phyloP scores from a whole-genome alignment of 192 early-diverging fungal species.

The Ambispora gerdemannii region DNA sequence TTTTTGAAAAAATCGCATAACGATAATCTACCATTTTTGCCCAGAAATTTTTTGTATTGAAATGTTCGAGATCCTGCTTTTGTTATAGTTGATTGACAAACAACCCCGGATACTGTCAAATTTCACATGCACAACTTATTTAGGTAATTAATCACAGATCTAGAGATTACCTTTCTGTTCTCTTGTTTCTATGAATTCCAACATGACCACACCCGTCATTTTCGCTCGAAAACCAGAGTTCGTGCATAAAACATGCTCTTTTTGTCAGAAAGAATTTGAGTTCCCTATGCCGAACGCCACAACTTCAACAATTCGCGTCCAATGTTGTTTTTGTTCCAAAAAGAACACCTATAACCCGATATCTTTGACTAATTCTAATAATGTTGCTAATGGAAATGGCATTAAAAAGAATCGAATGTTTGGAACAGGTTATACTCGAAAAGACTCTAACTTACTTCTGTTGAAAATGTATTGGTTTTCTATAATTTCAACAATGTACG shows the following conservation, averaged over 20 bases:
- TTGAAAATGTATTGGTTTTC: neutral
- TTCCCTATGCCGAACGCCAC: conserved; percentile 47
- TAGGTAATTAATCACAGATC: too few relatives aligned
- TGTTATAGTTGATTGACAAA: too few relatives aligned
- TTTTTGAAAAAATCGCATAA: too few relatives aligned
- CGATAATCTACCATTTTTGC: too few relatives aligned
- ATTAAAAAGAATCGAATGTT: conserved; percentile 6
- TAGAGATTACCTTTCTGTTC: too few relatives aligned
- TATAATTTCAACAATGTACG: too few relatives aligned
- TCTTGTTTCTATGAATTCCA: too few relatives aligned
- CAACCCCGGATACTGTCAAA: too few relatives aligned
- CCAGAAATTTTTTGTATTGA: too few relatives aligned
- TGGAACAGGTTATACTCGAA: conserved; percentile 15
- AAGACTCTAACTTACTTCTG: neutral
- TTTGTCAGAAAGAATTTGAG: conserved; percentile 51
- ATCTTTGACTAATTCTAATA: conserved; percentile 27
- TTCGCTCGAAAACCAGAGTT: conserved; percentile 55
- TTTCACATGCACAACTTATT: too few relatives aligned
- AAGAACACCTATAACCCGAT: conserved; percentile 37
- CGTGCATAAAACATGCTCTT: conserved; percentile 47
- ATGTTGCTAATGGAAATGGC: conserved; percentile 35
- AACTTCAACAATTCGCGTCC: conserved; percentile 37
- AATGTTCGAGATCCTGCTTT: too few relatives aligned
- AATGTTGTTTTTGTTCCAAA: conserved; percentile 55
- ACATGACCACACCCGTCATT: conserved; percentile 43